Percentiles rank a stretch among this genome's conserved stretches.
Evolutionary conservation across 352 stramenopile species (phyloP).

Genomic region (Globisporangium cylindrosporum): DNA sequence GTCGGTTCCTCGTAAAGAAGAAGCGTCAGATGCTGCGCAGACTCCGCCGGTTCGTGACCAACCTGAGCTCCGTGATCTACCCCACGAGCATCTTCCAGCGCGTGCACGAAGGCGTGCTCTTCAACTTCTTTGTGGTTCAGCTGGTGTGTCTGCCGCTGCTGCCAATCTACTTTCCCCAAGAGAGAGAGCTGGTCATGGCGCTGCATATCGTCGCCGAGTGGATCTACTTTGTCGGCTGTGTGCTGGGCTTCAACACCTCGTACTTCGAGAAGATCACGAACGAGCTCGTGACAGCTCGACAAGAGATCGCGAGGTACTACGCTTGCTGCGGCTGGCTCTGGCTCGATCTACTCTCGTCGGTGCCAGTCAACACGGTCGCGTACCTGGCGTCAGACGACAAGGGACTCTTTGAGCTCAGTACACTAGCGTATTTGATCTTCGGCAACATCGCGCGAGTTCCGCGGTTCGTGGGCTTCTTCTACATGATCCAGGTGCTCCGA

Average conservation of each 20-base stretch:
- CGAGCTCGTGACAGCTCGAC: slow-evolving; percentile 4
- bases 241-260: slow-evolving; percentile 14
- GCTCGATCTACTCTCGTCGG: not conserved
- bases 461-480: slow-evolving; percentile 1
- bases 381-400: not conserved
- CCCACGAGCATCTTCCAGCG: slow-evolving; percentile 8
- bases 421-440: not conserved
- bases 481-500: not conserved
- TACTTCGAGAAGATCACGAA: slow-evolving; percentile 14
- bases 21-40: not conserved
- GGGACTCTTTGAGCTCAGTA: not conserved
- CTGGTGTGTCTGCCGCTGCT: not conserved
- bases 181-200: not conserved
- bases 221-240: not conserved
- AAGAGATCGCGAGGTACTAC: slow-evolving; percentile 11
- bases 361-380: slow-evolving; percentile 4
- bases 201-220: slow-evolving; percentile 5
- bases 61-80: slow-evolving; percentile 5
- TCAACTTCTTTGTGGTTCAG: slow-evolving; percentile 2
- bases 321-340: not conserved
- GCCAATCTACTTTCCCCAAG: not conserved
- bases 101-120: not conserved
- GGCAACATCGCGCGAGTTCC: not conserved
- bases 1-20: not conserved
- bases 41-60: not conserved